phyloP scores from a whole-genome alignment of 176 grass and related monocot genomes.

The Puccinellia tenuiflora region DNA sequence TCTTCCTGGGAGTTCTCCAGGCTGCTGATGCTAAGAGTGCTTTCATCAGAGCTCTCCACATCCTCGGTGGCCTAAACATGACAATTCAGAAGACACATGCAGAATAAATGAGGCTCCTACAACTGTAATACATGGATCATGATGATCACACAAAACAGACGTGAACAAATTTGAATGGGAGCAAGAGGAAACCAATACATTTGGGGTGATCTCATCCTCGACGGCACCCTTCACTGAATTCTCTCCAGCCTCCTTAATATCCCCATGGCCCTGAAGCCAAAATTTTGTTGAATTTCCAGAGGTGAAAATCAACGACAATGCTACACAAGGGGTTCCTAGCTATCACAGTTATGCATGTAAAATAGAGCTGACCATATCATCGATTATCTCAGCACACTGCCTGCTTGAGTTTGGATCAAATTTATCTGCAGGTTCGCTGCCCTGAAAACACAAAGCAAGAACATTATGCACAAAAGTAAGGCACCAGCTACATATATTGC shows the following conservation, averaged over 20 bases:
- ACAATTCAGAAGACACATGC: background rate
- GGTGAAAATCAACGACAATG: background rate
- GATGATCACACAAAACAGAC: background rate
- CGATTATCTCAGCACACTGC: background rate
- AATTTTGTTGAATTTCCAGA: background rate
- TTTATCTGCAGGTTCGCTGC: background rate
- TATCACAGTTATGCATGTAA: background rate
- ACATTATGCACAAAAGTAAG: background rate
- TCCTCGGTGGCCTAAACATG: slow-evolving; percentile 3
- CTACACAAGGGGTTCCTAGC: background rate
- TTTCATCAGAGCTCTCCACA: slow-evolving; percentile 6
- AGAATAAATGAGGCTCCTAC: background rate
- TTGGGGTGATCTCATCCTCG: background rate
- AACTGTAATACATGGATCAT: background rate
- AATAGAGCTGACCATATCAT: background rate
- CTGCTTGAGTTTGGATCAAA: background rate
- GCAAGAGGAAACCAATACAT: background rate
- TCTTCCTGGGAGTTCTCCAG: background rate
- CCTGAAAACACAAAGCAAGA: background rate
- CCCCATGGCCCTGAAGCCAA: background rate
- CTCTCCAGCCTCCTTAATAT: background rate
- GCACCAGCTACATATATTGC: background rate
- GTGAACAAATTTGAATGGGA: background rate
- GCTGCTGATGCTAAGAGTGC: background rate
- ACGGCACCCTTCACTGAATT: background rate